Conservation (phyloP, 108 stramenopile genomes). For the Parmales sp. region DNA sequence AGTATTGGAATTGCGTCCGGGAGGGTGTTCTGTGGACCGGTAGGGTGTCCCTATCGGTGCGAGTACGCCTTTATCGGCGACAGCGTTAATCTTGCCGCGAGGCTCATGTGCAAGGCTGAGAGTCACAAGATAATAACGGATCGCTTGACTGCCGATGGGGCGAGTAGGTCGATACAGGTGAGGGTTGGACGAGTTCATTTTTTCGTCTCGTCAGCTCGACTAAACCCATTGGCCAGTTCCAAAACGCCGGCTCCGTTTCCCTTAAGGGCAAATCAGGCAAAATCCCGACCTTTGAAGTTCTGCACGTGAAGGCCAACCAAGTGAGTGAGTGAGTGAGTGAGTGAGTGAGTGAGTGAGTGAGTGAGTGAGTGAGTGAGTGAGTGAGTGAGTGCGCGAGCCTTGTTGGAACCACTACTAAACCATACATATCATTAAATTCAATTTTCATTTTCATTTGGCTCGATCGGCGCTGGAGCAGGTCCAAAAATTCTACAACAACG, state of each 20-base stretch:
- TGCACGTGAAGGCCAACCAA: neutral
- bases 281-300: neutral
- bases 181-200: neutral
- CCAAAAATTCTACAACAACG: no score
- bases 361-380: neutral
- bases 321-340: neutral
- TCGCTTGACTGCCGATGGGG: neutral
- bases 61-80: constrained; percentile 53
- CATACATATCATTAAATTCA: no score
- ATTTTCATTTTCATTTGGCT: no score
- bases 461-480: no score
- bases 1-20: constrained; percentile 48
- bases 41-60: constrained; percentile 33
- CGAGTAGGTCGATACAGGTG: neutral
- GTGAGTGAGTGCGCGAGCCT: neutral
- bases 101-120: constrained; percentile 36
- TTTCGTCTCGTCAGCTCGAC: no score
- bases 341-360: neutral
- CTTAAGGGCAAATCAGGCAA: constrained; percentile 40
- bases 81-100: constrained; percentile 42
- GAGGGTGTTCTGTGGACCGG: constrained; percentile 45
- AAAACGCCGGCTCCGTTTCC: constrained; percentile 18
- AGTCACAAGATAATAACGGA: constrained; percentile 9
- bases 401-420: no score
- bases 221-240: no score